Conservation (phyloP, 2,329 filamentous ascomycete species). For the Botrytis fabae region DNA sequence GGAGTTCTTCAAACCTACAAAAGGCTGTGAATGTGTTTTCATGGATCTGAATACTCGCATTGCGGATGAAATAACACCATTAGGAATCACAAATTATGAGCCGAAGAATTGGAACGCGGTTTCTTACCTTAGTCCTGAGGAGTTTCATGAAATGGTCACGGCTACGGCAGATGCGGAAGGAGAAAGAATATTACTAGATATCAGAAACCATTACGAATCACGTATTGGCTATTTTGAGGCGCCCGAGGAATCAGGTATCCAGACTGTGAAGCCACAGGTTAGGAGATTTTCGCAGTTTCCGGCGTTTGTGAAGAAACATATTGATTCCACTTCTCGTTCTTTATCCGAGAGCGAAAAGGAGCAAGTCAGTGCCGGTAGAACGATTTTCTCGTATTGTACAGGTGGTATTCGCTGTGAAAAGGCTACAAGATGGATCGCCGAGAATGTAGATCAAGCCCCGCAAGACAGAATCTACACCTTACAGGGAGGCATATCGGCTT, state of each 20-base stretch:
- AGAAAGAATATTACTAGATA: constrained; percentile 35
- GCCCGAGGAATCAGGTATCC: constrained; percentile 32
- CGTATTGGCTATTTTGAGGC: constrained; percentile 41
- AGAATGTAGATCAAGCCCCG: constrained; percentile 32
- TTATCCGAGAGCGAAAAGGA: background rate
- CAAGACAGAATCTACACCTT: constrained; percentile 38
- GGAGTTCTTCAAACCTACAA: constrained; percentile 38
- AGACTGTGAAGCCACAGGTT: constrained; percentile 38
- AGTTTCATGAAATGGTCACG: constrained; percentile 34
- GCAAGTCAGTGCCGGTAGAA: constrained; percentile 22
- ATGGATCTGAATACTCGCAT: constrained; percentile 32
- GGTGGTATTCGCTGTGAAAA: constrained; percentile 42
- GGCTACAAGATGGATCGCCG: constrained; percentile 38
- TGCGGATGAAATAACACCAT: constrained; percentile 39
- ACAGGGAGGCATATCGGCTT: constrained; percentile 40
- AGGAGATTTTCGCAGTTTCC: constrained; percentile 41
- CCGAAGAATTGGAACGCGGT: constrained; percentile 37
- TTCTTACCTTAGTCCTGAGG: constrained; percentile 33
- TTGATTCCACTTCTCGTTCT: constrained; percentile 15
- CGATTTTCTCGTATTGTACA: constrained; percentile 41
- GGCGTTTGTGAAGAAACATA: constrained; percentile 36
- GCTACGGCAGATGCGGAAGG: background rate
- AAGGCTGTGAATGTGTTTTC: constrained; percentile 40
- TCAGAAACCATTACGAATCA: constrained; percentile 41
- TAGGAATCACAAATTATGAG: constrained; percentile 39